phyloP scores from a whole-genome alignment of 129 eudicot genomes.

The Helianthus tuberosus region DNA sequence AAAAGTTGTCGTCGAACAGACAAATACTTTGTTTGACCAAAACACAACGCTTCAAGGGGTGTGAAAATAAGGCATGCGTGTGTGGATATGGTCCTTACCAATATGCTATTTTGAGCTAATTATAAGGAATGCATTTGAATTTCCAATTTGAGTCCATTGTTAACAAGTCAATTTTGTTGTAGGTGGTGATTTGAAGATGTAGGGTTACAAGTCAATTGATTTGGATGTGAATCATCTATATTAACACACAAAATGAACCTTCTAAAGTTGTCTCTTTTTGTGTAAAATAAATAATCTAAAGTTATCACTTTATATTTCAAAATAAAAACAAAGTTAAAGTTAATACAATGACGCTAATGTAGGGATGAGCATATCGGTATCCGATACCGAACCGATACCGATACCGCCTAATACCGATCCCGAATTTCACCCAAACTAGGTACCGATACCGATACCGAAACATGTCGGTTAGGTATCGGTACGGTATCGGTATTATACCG shows the following conservation, averaged over 20 bases:
- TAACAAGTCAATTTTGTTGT: slow-evolving; percentile 35
- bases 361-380: too few relatives aligned
- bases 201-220: slow-evolving; percentile 40
- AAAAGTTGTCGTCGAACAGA: too few relatives aligned
- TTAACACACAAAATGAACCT: slow-evolving; percentile 23
- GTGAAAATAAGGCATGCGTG: too few relatives aligned
- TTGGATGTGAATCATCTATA: slow-evolving; percentile 28
- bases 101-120: slow-evolving; percentile 16
- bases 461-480: too few relatives aligned
- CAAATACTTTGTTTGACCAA: too few relatives aligned
- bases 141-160: slow-evolving; percentile 36
- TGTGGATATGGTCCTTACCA: too few relatives aligned
- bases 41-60: too few relatives aligned
- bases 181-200: slow-evolving; percentile 37
- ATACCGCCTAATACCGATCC: too few relatives aligned
- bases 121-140: slow-evolving; percentile 33
- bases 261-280: slow-evolving; percentile 8
- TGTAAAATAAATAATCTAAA: not conserved
- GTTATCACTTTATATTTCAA: not conserved
- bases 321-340: not conserved
- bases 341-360: slow-evolving; percentile 9
- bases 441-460: too few relatives aligned
- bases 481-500: too few relatives aligned
- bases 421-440: too few relatives aligned
- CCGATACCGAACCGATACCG: too few relatives aligned